Evolutionary conservation across 2,329 filamentous ascomycete genomes (phyloP), one percentile per base, ranked within the genome.

Genomic region (Trichoderma breve): DNA sequence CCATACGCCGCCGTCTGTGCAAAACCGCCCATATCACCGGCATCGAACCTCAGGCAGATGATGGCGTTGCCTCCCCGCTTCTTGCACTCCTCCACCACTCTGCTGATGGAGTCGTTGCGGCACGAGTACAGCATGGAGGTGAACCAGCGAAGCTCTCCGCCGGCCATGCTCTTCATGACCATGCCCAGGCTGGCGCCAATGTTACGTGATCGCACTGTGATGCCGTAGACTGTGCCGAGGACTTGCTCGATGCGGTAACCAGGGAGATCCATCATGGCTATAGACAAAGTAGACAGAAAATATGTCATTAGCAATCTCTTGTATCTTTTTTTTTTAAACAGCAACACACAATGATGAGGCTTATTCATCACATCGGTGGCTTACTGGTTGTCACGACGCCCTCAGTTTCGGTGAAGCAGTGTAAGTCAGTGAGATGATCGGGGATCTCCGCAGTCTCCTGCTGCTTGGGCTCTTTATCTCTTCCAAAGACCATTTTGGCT

Each of bases 381-480:
- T 71, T 73, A 81, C 82, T 90, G 0, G 87, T 86, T 0, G 87
- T 90, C 74, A 90, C 86, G 70, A 90, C 83, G 47, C 88, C 88
- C 62, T 87, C 84, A 8, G 89, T 90, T 76, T 90, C 89, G 51
- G 87, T 86, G 79, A 88, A 89, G 81, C 87, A 89, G 78, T 87
- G 85, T 8, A 87, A 79, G 74, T 87, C 86, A 0, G 83, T 84
- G 8, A 86, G 73, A 55, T 81, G 77, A 2, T 81, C 78, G 8
- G 83, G 83, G 47, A 85, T 74, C 58, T 81, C 72, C 39, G 82
- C 83, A 4, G 78, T 74, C 47, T 80, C 78, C 6, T 76, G 77
- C 11, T 75, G 72, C 53, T 75, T 66, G 34, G 75, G 77, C 14
- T 74, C 71, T 55, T 78, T 78, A 62, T 75, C 73, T 28, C 76